Conservation (phyloP, 2,329 filamentous ascomycete genomes). For the Atkinsonella hypoxylon region DNA sequence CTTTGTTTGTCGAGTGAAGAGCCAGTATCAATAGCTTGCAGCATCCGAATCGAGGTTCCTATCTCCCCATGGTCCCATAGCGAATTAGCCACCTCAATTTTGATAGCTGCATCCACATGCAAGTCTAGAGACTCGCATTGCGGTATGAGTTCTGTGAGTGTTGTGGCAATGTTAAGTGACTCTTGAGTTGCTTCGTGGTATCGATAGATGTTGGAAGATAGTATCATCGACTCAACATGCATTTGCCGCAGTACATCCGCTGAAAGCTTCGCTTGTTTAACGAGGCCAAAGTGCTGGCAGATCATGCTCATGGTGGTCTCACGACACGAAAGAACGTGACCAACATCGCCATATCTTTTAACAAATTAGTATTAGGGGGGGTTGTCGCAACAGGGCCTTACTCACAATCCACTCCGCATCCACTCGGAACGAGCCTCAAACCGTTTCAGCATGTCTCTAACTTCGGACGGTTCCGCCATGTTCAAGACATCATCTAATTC, state of each 20-base stretch:
- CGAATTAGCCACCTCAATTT: constrained; percentile 76
- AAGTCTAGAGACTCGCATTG: constrained; percentile 61
- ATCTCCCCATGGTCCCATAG: constrained; percentile 93
- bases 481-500: constrained; percentile 72
- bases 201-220: constrained; percentile 63
- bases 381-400: neutral
- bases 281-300: constrained; percentile 54
- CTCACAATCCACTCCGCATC: constrained; percentile 74
- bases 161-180: constrained; percentile 73
- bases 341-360: constrained; percentile 60
- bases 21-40: constrained; percentile 57
- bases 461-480: constrained; percentile 43
- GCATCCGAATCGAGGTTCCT: constrained; percentile 76
- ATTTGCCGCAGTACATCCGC: constrained; percentile 52
- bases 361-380: constrained; percentile 6
- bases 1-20: constrained; percentile 54
- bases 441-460: constrained; percentile 47
- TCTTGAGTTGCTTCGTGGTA: constrained; percentile 76
- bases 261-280: constrained; percentile 47
- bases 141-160: constrained; percentile 64
- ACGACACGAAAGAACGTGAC: constrained; percentile 68
- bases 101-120: constrained; percentile 62
- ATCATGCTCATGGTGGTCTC: constrained; percentile 74
- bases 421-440: constrained; percentile 59
- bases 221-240: constrained; percentile 66